Percentiles rank a stretch among this genome's conserved stretches.
Evolutionary conservation across 148 eudicot genomes (phyloP).

Genomic region (Pharnaceum exiguum): DNA sequence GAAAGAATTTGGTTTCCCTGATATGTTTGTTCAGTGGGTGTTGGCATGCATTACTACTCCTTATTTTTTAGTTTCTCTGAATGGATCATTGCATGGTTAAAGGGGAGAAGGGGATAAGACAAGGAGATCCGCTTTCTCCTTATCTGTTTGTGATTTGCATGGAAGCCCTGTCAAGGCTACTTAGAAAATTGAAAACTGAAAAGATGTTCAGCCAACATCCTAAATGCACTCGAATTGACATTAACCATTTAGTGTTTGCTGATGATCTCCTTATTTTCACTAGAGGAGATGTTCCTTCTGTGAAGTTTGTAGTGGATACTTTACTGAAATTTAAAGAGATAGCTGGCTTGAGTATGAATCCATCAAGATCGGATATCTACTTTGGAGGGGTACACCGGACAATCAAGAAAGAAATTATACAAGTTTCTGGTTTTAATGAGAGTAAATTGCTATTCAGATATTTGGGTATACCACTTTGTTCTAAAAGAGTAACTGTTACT

Average conservation of each 20-base stretch:
- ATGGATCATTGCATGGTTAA: neutral
- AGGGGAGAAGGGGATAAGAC: neutral
- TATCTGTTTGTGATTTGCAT: neutral
- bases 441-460: no score
- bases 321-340: no score
- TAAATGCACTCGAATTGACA: neutral
- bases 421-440: no score
- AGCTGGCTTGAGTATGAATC: no score
- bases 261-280: neutral
- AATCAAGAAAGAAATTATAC: no score
- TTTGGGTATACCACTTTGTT: no score
- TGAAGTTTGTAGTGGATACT: neutral
- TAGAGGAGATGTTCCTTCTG: neutral
- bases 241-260: neutral
- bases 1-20: neutral
- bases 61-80: neutral
- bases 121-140: neutral
- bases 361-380: no score
- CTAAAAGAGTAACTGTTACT: no score
- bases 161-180: neutral
- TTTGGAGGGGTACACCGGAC: no score
- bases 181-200: neutral
- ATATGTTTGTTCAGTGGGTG: neutral
- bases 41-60: neutral
- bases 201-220: neutral